Conservation (phyloP, 2,329 filamentous ascomycete species). For the Pseudocercospora fijiensis region DNA sequence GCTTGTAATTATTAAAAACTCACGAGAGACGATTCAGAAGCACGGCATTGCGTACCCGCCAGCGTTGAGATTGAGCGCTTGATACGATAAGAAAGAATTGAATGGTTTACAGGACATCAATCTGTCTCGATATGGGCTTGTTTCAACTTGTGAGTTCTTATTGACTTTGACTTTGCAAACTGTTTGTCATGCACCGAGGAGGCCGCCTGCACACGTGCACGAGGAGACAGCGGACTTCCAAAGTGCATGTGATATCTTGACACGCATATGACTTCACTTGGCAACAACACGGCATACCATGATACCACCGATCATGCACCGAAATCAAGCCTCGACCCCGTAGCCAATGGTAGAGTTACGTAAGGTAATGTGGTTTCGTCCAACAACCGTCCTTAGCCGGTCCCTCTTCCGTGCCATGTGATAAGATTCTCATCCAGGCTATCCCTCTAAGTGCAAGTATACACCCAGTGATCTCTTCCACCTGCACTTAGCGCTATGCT, state of each 20-base stretch:
- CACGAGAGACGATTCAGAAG: background rate
- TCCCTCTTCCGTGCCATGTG: slow-evolving; percentile 1
- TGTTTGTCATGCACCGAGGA: background rate
- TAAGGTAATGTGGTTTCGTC: background rate
- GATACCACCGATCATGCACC: background rate
- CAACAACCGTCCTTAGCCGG: background rate
- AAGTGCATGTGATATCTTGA: background rate
- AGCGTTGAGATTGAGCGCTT: background rate
- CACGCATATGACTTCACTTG: background rate
- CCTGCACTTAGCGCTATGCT: background rate
- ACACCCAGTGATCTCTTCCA: slow-evolving; percentile 7
- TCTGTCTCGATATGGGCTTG: background rate
- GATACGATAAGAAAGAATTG: background rate
- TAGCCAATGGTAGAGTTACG: background rate
- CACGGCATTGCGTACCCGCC: slow-evolving; percentile 1
- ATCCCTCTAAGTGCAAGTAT: slow-evolving; percentile 22
- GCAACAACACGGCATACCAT: background rate
- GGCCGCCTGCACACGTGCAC: too few species aligned
- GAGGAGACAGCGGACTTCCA: too few species aligned
- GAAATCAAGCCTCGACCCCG: background rate
- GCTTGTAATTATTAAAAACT: background rate
- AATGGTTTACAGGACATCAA: background rate
- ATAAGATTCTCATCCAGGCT: slow-evolving; percentile 5
- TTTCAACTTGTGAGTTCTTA: background rate
- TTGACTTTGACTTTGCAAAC: background rate